Base-by-base conservation (phyloP, 2,329 filamentous ascomycete genomes). In the Sporothrix protearum region DNA sequence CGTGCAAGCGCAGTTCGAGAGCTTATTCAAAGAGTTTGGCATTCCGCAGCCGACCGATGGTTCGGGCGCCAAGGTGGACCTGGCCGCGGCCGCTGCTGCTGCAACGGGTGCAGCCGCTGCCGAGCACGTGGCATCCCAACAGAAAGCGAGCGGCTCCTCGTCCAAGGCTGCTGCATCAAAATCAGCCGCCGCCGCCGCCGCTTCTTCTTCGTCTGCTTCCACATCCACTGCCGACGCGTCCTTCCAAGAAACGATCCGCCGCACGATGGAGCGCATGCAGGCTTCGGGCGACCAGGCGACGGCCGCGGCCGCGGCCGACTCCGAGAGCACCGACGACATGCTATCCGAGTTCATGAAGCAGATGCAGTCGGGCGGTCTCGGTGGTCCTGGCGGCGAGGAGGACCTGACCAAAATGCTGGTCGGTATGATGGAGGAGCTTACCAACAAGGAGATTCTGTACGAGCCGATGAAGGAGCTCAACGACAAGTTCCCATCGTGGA, bases 381-480 rank as follows among this genome's bases (percentile, higher is more conserved):
- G 87, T 10, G 86, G 84, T 1, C 84, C 83, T 45, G 85, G 83
- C 16, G 84, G 83, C 73, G 93, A 97, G 71, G 94, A 96, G 76
- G 94, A 97, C 76, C 92, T 98, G 77, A 94, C 93, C 71, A 95
- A 97, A 82, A 93, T 98, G 89, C 87, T 99, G 73, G 89, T 97
- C 86, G 92, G 92, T 70, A 97, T 98, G 93, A 98, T 99, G 95
- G 93, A 98, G 82, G 94, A 99, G 81, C 86, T 99, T 74, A 98
- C 96, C 3, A 97, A 97, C 81, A 98, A 97, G 84, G 96, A 98
- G 76, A 97, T 99, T 74, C 82, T 99, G 68, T 98, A 98, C 79
- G 95, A 99, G 82, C 96, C 96, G 2, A 97, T 99, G 94, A 97
- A 97, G 83, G 96, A 99, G 82, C 84, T 99, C 64, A 84, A 97